Conservation (phyloP, 106 monocot species). For the Platanthera guangdongensis region DNA sequence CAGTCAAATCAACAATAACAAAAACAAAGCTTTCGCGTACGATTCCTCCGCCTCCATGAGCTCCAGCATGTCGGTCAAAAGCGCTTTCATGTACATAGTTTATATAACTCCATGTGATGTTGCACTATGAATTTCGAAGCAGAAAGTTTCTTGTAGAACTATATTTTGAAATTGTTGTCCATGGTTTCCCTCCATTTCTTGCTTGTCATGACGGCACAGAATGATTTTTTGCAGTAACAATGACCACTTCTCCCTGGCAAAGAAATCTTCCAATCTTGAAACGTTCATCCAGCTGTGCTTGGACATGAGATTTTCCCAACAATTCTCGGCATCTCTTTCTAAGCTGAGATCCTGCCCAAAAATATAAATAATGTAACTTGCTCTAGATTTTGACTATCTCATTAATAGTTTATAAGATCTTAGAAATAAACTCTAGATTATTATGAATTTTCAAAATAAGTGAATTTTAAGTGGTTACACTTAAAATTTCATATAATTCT, state of each 20-base stretch:
- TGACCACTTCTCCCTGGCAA: conserved; percentile 41
- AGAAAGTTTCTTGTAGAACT: conserved; percentile 40
- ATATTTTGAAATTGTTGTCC: conserved; percentile 27
- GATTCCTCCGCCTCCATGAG: conserved; percentile 33
- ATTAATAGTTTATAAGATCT: too few relatives aligned
- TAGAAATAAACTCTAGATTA: too few relatives aligned
- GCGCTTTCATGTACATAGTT: conserved; percentile 26
- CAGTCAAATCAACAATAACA: too few relatives aligned
- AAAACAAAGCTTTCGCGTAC: conserved; percentile 19
- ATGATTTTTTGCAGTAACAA: conserved; percentile 26
- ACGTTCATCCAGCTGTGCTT: conserved; percentile 22
- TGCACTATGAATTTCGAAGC: conserved; percentile 34
- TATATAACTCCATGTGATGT: conserved; percentile 29
- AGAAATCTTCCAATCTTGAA: conserved; percentile 30
- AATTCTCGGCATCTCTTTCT: conserved; percentile 32
- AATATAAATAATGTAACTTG: background rate
- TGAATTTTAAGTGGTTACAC: too few relatives aligned
- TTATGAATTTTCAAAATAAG: too few relatives aligned
- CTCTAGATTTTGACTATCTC: too few relatives aligned
- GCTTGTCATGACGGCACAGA: conserved; percentile 37
- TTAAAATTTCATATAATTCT: too few relatives aligned
- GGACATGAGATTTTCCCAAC: conserved; percentile 30
- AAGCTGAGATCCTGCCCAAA: conserved; percentile 21
- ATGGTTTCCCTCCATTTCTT: conserved; percentile 35
- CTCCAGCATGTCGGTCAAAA: conserved; percentile 33